Evolutionary conservation across 2,329 filamentous ascomycete species (phyloP).

Genomic region (Lecanicillium sp.): DNA sequence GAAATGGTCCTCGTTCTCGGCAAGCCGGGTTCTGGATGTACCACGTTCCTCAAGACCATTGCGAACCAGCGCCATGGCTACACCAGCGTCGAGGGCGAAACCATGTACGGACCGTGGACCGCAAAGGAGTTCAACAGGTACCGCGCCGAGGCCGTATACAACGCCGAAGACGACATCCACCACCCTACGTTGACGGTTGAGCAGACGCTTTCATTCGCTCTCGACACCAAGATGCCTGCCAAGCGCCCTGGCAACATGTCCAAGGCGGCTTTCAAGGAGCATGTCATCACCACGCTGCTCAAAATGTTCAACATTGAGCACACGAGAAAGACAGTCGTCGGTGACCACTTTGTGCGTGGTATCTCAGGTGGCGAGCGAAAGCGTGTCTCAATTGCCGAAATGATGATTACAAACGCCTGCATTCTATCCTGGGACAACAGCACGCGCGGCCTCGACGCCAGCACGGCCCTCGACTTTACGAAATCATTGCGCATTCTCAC

Average conservation of each 20-base stretch:
- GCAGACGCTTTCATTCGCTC: constrained; percentile 77
- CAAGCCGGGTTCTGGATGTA: constrained; percentile 65
- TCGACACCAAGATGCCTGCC: constrained; percentile 77
- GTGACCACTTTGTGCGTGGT: constrained; percentile 72
- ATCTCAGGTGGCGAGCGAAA: constrained; percentile 74
- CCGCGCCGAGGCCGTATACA: constrained; percentile 78
- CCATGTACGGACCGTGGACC: constrained; percentile 68
- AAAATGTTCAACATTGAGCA: constrained; percentile 95
- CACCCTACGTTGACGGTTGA: constrained; percentile 80
- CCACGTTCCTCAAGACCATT: constrained; percentile 61
- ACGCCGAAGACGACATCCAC: constrained; percentile 72
- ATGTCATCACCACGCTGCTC: constrained; percentile 65
- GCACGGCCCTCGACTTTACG: constrained; percentile 58
- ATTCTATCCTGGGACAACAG: constrained; percentile 71
- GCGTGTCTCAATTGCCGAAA: constrained; percentile 75
- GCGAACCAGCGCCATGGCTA: constrained; percentile 57
- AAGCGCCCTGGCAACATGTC: constrained; percentile 69
- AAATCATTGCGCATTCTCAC: constrained; percentile 72
- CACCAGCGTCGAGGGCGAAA: constrained; percentile 55
- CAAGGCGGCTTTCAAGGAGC: constrained; percentile 67
- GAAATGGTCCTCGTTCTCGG: constrained; percentile 86
- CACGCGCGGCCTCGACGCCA: constrained; percentile 61
- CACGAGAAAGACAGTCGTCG: constrained; percentile 76
- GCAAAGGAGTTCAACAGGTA: constrained; percentile 66
- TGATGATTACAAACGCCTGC: constrained; percentile 67